Evolutionary conservation across 495 filamentous ascomycete species (phyloP).

Genomic region (Penicillium cosmopolitanum): DNA sequence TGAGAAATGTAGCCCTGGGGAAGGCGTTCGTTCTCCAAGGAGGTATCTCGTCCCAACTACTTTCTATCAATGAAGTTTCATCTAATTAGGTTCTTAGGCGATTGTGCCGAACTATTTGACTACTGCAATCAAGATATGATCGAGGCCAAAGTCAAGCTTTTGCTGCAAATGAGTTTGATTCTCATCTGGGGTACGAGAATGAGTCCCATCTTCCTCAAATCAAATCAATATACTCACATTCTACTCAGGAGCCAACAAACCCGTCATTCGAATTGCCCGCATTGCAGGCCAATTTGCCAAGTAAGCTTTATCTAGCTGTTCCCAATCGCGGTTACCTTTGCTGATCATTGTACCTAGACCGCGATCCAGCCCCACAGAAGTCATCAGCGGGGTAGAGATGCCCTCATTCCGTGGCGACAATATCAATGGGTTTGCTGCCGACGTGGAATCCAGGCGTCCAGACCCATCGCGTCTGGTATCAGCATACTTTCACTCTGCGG

Average conservation of each 20-base stretch:
- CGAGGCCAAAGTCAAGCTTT: conserved; percentile 92
- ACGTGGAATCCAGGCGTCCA: conserved; percentile 65
- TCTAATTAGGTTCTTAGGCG: conserved; percentile 50
- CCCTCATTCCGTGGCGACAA: conserved; percentile 94
- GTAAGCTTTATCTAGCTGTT: conserved; percentile 17
- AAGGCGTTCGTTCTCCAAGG: conserved; percentile 96
- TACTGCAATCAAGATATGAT: conserved; percentile 91
- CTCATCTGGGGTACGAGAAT: conserved; percentile 46
- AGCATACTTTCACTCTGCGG: conserved; percentile 93
- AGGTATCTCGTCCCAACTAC: conserved; percentile 37
- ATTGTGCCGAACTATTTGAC: conserved; percentile 96
- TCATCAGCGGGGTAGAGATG: conserved; percentile 75
- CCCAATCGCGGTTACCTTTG: neutral
- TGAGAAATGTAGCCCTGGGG: conserved; percentile 86
- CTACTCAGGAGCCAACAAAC: conserved; percentile 70
- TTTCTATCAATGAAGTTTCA: too few relatives aligned
- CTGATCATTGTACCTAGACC: conserved; percentile 52
- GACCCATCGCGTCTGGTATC: conserved; percentile 84
- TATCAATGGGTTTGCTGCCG: conserved; percentile 79
- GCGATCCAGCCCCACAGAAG: conserved; percentile 84
- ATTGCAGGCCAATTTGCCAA: conserved; percentile 99
- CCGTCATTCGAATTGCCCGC: conserved; percentile 89
- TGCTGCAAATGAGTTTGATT: conserved; percentile 94
- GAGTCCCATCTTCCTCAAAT: neutral
- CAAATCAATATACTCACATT: conserved; percentile 15